These are phyloP conservation scores for Hygrocybe coccinea DNA, from an alignment of 768 basidiomycete genomes.

Conservation along the genomic window DNA sequence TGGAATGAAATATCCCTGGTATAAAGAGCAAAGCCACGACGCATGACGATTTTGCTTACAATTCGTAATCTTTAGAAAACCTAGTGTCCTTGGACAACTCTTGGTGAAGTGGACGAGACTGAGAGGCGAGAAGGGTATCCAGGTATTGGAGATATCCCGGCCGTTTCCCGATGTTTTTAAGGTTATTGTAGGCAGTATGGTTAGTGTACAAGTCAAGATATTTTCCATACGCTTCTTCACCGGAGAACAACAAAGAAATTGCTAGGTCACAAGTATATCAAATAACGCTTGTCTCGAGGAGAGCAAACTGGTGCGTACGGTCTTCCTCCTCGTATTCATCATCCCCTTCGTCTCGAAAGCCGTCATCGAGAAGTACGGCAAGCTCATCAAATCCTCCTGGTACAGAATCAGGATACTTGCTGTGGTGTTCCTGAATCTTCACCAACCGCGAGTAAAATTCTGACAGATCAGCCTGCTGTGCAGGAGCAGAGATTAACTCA, in stretches of 20 bases:
- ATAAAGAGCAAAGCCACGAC: slow-evolving; percentile 8
- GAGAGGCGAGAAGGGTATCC: slow-evolving; percentile 69
- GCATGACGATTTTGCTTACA: slow-evolving; percentile 41
- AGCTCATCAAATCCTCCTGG: slow-evolving; percentile 84
- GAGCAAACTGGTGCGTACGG: slow-evolving; percentile 50
- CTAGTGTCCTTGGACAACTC: slow-evolving; percentile 68
- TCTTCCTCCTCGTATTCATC: slow-evolving; percentile 82
- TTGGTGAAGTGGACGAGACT: slow-evolving; percentile 55
- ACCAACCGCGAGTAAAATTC: slow-evolving; percentile 96
- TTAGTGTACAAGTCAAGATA: slow-evolving; percentile 90
- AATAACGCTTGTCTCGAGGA: slow-evolving; percentile 6
- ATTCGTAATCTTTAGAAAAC: slow-evolving; percentile 71
- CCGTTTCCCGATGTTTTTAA: slow-evolving; percentile 79
- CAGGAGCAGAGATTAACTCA: slow-evolving; percentile 53
- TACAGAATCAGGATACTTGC: slow-evolving; percentile 88
- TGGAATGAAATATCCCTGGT: background rate
- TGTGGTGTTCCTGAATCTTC: slow-evolving; percentile 95
- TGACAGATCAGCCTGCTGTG: slow-evolving; percentile 67
- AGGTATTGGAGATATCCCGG: slow-evolving; percentile 91
- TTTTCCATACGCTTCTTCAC: slow-evolving; percentile 92
- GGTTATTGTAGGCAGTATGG: slow-evolving; percentile 84
- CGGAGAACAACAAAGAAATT: slow-evolving; percentile 83
- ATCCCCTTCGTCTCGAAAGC: slow-evolving; percentile 60
- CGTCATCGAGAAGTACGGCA: slow-evolving; percentile 73
- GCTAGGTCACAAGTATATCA: slow-evolving; percentile 39